Conservation (phyloP, 148 eudicot species). For the Cornus suecica region DNA sequence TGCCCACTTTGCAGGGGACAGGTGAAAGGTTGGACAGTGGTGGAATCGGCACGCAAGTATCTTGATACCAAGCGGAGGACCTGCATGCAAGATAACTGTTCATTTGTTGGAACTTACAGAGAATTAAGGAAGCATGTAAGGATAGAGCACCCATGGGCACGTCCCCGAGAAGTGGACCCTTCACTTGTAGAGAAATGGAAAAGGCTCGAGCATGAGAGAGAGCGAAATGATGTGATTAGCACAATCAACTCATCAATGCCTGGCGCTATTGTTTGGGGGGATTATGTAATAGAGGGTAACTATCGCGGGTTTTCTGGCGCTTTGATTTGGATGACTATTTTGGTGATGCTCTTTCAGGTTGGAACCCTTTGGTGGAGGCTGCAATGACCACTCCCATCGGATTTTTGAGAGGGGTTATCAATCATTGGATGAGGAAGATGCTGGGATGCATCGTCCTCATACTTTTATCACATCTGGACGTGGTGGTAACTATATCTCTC, state of each 20-base stretch:
- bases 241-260: conserved; percentile 48
- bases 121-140: conserved; percentile 61
- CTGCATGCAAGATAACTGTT: conserved; percentile 60
- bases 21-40: conserved; percentile 74
- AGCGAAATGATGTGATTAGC: conserved; percentile 50
- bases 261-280: conserved; percentile 60
- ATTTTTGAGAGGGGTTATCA: conserved; percentile 33
- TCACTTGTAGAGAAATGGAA: conserved; percentile 58
- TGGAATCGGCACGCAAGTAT: conserved; percentile 49
- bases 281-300: conserved; percentile 54
- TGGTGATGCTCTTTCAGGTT: conserved; percentile 33
- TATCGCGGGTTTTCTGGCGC: conserved; percentile 24
- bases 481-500: conserved; percentile 22
- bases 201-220: conserved; percentile 52
- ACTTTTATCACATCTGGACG: conserved; percentile 17
- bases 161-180: conserved; percentile 69
- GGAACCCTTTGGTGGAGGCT: conserved; percentile 25
- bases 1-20: conserved; percentile 73
- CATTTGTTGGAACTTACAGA: conserved; percentile 55
- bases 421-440: conserved; percentile 33
- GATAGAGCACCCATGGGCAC: conserved; percentile 47
- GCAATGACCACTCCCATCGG: conserved; percentile 23
- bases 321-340: conserved; percentile 37
- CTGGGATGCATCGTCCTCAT: conserved; percentile 16
- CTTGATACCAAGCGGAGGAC: conserved; percentile 52